phyloP scores from a whole-genome alignment of 495 filamentous ascomycete species.

The Aspergillus conjunctus region DNA sequence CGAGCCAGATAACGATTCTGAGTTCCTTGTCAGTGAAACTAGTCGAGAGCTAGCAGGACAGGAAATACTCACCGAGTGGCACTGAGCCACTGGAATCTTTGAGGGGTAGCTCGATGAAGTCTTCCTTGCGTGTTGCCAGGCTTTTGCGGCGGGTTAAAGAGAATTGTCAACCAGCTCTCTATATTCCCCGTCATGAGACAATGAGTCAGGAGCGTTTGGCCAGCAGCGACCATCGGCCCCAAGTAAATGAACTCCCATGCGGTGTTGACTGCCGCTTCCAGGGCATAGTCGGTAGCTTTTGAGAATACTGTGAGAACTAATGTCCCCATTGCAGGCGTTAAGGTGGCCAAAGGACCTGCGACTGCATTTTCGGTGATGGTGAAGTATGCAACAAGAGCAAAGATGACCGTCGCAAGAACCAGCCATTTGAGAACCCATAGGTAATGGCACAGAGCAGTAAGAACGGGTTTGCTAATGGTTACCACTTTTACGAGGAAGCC shows the following conservation, averaged over 20 bases:
- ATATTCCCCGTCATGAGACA: not conserved
- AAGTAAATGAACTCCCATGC: conserved; percentile 1
- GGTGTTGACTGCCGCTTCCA: not conserved
- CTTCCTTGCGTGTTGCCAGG: not conserved
- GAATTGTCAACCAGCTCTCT: not conserved
- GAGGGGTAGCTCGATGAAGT: not conserved
- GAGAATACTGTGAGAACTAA: conserved; percentile 1
- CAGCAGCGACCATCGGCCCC: not conserved
- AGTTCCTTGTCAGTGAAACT: no score
- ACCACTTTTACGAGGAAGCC: no score
- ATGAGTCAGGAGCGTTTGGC: conserved; percentile 1
- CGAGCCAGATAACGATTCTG: conserved; percentile 1
- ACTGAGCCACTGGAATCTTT: not conserved
- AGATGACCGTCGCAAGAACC: not conserved
- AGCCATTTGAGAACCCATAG: no score
- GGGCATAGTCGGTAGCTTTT: conserved; percentile 1
- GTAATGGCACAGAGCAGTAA: not conserved
- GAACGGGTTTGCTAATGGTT: not conserved
- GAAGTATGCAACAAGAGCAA: not conserved
- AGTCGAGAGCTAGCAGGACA: not conserved
- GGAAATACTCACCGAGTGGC: not conserved
- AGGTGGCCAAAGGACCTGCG: not conserved
- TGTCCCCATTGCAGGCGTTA: not conserved
- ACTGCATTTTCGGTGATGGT: not conserved
- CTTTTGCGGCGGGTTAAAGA: not conserved